Percentiles rank a stretch among this genome's conserved stretches.
Evolutionary conservation across 805 yeast genomes (phyloP).

Genomic region (Nematodospora valgi): DNA sequence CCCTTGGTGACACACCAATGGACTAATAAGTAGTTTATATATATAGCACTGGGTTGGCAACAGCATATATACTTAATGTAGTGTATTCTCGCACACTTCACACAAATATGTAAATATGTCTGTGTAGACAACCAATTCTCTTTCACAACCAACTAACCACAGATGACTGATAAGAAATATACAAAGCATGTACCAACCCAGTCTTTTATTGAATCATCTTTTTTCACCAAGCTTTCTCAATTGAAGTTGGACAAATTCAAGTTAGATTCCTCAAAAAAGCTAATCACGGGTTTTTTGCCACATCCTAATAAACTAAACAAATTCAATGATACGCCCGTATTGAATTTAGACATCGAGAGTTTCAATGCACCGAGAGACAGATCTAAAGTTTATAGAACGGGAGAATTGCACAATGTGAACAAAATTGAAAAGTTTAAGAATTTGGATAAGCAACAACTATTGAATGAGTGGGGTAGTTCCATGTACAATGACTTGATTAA

Average conservation of each 20-base stretch:
- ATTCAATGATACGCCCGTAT: constrained; percentile 31
- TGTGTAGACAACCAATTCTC: background rate
- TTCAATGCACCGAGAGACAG: constrained; percentile 17
- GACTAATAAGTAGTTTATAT: constrained; percentile 6
- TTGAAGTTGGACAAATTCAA: constrained; percentile 72
- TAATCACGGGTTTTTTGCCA: constrained; percentile 43
- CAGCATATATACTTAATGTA: no score
- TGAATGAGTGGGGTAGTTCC: constrained; percentile 39
- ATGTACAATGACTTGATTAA: constrained; percentile 22
- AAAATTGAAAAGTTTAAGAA: constrained; percentile 82
- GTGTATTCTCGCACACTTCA: no score
- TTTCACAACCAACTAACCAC: background rate
- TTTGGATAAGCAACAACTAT: constrained; percentile 57
- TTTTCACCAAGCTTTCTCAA: constrained; percentile 72
- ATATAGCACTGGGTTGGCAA: no score
- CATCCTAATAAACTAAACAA: constrained; percentile 32
- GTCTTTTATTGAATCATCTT: constrained; percentile 82
- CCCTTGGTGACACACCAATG: constrained; percentile 54
- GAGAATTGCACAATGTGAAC: constrained; percentile 57
- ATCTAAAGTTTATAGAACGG: constrained; percentile 22
- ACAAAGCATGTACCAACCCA: constrained; percentile 41
- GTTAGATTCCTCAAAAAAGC: constrained; percentile 48
- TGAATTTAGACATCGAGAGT: constrained; percentile 33
- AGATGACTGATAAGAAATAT: constrained; percentile 3
- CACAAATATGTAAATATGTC: background rate